Conservation (phyloP, 306 rosid genomes). For the Prunus mira region DNA sequence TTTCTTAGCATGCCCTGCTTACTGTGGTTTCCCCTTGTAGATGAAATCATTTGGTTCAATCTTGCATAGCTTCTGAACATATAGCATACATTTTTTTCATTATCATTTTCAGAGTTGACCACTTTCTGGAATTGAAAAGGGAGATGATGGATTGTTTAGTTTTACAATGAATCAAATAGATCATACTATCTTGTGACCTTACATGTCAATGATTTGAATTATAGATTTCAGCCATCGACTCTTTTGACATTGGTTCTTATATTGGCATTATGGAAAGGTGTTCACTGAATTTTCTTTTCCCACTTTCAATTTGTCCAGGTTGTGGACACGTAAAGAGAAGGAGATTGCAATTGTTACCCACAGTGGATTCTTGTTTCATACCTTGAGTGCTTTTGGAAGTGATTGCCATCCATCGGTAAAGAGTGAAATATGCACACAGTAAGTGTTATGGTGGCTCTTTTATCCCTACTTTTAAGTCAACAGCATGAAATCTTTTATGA, state of each 20-base stretch:
- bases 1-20: neutral
- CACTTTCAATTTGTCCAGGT: constrained; percentile 43
- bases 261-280: neutral
- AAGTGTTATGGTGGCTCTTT: constrained; percentile 26
- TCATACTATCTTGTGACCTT: neutral
- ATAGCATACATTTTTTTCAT: neutral
- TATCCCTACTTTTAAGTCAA: neutral
- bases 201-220: neutral
- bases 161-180: neutral
- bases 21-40: neutral
- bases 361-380: constrained; percentile 69
- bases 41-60: neutral
- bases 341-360: constrained; percentile 85
- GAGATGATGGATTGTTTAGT: neutral
- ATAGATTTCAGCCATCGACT: neutral
- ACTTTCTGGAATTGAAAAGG: neutral
- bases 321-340: constrained; percentile 91
- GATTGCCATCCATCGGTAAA: constrained; percentile 73
- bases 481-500: neutral
- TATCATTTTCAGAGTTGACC: neutral
- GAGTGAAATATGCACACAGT: constrained; percentile 71
- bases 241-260: neutral
- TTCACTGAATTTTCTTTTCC: neutral
- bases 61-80: neutral
- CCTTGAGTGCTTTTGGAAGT: constrained; percentile 69